A percentile compares a stretch with the other conserved stretches of the same genome.
Conservation (phyloP, 2,329 filamentous ascomycete species). For the Cadophora malorum region DNA sequence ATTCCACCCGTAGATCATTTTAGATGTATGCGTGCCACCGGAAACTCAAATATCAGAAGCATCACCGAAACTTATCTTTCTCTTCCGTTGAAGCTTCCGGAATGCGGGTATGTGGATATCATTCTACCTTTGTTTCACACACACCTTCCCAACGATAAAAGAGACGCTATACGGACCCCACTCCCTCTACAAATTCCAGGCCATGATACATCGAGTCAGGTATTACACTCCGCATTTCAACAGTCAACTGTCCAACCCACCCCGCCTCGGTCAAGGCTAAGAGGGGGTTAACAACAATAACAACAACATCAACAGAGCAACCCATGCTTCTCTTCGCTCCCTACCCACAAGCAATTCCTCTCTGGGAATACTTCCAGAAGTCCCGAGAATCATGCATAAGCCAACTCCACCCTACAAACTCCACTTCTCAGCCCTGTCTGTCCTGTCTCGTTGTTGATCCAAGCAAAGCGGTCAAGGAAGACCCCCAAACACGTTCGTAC, state of each 20-base stretch:
- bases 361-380: background rate
- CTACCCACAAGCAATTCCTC: background rate
- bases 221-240: background rate
- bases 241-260: background rate
- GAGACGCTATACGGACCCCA: background rate
- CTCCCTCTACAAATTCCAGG: background rate
- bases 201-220: background rate
- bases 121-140: background rate
- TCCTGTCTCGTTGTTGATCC: too few relatives aligned
- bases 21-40: background rate
- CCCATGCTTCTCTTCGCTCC: background rate
- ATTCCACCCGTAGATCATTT: background rate
- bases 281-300: background rate
- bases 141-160: background rate
- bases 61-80: background rate
- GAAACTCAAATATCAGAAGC: background rate
- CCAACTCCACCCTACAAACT: background rate
- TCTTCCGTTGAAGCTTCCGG: background rate
- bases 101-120: background rate
- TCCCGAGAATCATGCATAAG: background rate
- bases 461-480: constrained; percentile 12
- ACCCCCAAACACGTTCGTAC: constrained; percentile 1
- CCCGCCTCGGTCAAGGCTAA: background rate
- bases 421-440: background rate
- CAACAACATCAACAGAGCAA: background rate